phyloP scores from a whole-genome alignment of 148 eudicot species.

The Chenopodium formosanum region DNA sequence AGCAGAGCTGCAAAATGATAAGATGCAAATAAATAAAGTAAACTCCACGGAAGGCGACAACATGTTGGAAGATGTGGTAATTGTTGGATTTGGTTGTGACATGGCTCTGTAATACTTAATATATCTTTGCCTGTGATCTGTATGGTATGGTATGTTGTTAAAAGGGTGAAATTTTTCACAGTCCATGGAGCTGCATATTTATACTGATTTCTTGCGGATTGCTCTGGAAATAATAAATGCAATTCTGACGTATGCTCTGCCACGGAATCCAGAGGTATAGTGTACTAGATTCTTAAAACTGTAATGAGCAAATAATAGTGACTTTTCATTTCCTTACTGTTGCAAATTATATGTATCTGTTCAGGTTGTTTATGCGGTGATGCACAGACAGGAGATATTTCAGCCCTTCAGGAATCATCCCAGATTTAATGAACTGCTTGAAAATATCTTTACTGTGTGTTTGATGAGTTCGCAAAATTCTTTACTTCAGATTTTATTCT shows the following conservation, averaged over 20 bases:
- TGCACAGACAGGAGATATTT: conserved; percentile 97
- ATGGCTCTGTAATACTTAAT: neutral
- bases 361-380: conserved; percentile 94
- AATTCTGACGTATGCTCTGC: conserved; percentile 83
- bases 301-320: neutral
- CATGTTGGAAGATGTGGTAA: conserved; percentile 49
- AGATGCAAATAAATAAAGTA: conserved; percentile 44
- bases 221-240: conserved; percentile 91
- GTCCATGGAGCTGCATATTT: conserved; percentile 87
- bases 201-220: conserved; percentile 81
- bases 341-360: conserved; percentile 7
- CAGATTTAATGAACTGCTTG: conserved; percentile 83
- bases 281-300: neutral
- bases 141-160: conserved; percentile 5
- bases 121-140: conserved; percentile 4
- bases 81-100: neutral
- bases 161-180: conserved; percentile 33
- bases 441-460: conserved; percentile 87
- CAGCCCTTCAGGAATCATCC: conserved; percentile 89
- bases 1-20: conserved; percentile 66
- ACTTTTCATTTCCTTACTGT: neutral
- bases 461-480: neutral
- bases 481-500: neutral
- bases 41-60: conserved; percentile 49
- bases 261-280: conserved; percentile 93